Conservation (phyloP, 148 eudicot species). For the Linanthus parryae region DNA sequence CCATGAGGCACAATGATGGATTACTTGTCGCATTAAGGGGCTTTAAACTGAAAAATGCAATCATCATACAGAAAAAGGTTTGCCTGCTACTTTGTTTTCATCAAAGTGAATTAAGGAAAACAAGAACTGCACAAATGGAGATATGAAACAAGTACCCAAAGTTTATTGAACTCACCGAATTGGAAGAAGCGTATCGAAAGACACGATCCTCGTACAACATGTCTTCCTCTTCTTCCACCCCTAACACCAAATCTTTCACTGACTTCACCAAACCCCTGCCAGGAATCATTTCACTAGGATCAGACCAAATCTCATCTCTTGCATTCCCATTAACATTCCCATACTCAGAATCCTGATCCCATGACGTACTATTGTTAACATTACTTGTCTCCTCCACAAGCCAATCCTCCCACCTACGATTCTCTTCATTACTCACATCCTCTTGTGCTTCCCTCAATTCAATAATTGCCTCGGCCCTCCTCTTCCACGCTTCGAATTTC, state of each 20-base stretch:
- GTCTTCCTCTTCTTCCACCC: constrained; percentile 59
- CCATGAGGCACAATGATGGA: too few species aligned
- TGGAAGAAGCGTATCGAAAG: constrained; percentile 75
- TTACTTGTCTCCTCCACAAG: constrained; percentile 39
- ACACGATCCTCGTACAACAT: constrained; percentile 88
- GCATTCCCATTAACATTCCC: constrained; percentile 10
- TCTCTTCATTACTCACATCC: constrained; percentile 72
- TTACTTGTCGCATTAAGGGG: too few species aligned
- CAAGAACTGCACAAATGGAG: too few species aligned
- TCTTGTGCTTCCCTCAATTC: constrained; percentile 92
- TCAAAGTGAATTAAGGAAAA: too few species aligned
- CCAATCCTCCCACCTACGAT: constrained; percentile 97
- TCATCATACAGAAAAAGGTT: too few species aligned
- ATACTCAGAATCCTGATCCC: constrained; percentile 31
- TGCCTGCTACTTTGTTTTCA: too few species aligned
- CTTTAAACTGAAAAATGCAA: too few species aligned
- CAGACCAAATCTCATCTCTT: constrained; percentile 38
- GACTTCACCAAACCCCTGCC: constrained; percentile 70
- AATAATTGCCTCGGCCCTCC: constrained; percentile 84
- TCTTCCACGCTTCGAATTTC: constrained; percentile 93
- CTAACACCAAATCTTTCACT: constrained; percentile 53
- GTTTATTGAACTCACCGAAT: constrained; percentile 52
- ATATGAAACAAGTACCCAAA: too few species aligned
- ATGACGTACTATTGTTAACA: constrained; percentile 20
- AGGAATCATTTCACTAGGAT: constrained; percentile 47